Percentiles rank a stretch among this genome's conserved stretches.
These are phyloP conservation scores for Apiospora pterosperma DNA, from an alignment of 2,329 filamentous ascomycete genomes.

Conservation along the genomic window DNA sequence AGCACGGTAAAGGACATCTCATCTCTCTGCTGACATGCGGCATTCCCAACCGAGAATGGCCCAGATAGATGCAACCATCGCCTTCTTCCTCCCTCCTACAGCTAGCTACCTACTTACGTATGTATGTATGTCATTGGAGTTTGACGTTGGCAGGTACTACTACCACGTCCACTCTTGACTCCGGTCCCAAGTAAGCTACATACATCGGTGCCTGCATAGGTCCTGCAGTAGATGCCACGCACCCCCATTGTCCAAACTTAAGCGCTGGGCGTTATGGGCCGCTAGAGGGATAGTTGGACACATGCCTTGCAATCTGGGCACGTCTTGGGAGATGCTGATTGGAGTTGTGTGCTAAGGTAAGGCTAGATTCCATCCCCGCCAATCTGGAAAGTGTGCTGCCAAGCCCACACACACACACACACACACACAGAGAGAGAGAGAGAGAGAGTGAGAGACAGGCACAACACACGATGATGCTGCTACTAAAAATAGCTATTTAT, in stretches of 20 bases:
- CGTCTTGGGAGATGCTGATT: neutral
- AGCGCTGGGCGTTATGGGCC: neutral
- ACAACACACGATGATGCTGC: conserved; percentile 13
- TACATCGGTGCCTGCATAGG: neutral
- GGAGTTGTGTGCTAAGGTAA: neutral
- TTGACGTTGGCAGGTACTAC: neutral
- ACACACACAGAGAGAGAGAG: neutral
- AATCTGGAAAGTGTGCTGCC: neutral
- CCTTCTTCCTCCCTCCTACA: too few relatives aligned
- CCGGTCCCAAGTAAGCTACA: neutral
- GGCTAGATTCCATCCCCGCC: neutral
- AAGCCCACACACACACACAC: neutral
- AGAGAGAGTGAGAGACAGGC: too few relatives aligned
- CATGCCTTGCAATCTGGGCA: neutral
- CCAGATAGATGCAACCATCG: neutral
- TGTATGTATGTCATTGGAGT: neutral
- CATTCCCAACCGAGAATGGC: neutral
- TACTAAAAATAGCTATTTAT: conserved; percentile 32
- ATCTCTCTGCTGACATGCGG: neutral
- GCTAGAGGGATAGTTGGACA: neutral
- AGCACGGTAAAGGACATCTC: neutral
- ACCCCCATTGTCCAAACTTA: neutral
- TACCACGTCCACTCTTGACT: neutral
- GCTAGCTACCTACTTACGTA: too few relatives aligned
- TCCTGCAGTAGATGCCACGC: neutral